Evolutionary conservation across 352 stramenopile species (phyloP).

Genomic region (Blastocystis sp.): DNA sequence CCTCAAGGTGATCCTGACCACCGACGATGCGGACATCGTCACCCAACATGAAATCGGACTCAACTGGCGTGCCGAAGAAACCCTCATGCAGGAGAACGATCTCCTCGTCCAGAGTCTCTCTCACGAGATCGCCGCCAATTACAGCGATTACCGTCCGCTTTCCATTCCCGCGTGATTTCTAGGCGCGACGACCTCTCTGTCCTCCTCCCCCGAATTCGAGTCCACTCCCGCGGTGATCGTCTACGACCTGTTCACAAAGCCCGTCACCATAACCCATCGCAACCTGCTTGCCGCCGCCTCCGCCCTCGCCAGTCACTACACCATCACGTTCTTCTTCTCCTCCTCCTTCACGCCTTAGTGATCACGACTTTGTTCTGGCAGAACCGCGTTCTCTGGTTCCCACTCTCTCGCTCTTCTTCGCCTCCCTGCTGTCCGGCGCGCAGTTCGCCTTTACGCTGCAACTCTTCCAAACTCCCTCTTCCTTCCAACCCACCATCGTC

Average conservation of each 20-base stretch:
- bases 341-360: background rate
- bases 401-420: slow-evolving; percentile 34
- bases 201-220: background rate
- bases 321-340: background rate
- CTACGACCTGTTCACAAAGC: slow-evolving; percentile 53
- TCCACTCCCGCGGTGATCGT: slow-evolving; percentile 36
- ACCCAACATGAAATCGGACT: slow-evolving; percentile 13
- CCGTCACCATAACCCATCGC: slow-evolving; percentile 31
- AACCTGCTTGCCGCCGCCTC: slow-evolving; percentile 50
- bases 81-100: slow-evolving; percentile 27
- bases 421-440: slow-evolving; percentile 26
- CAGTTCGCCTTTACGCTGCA: slow-evolving; percentile 42
- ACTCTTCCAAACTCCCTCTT: background rate
- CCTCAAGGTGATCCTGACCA: slow-evolving; percentile 41
- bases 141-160: background rate
- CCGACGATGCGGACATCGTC: slow-evolving; percentile 21
- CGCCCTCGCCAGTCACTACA: slow-evolving; percentile 16
- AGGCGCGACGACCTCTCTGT: background rate
- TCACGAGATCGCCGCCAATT: slow-evolving; percentile 10
- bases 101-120: background rate
- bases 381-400: slow-evolving; percentile 36
- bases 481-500: slow-evolving; percentile 36
- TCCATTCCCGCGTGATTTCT: background rate
- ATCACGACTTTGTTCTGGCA: slow-evolving; percentile 33
- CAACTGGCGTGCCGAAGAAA: slow-evolving; percentile 10